A percentile compares a stretch with the other conserved stretches of the same genome.
phyloP scores from a whole-genome alignment of 2,329 filamentous ascomycete genomes.

The Dothideomycetes sp. region DNA sequence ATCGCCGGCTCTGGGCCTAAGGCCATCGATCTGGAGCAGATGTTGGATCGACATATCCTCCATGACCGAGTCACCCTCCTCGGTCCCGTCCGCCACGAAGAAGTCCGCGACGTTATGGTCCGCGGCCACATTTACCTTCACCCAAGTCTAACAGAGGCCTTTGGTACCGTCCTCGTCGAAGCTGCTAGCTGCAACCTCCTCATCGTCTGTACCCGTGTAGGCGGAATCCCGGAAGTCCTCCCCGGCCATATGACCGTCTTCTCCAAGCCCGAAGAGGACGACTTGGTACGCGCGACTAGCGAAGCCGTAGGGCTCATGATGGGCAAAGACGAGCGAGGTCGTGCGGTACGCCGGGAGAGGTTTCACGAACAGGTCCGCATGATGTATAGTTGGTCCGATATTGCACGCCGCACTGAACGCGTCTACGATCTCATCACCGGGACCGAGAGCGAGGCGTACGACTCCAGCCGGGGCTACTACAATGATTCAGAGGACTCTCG shows the following conservation, averaged over 20 bases:
- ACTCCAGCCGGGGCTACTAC: slow-evolving; percentile 58
- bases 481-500: slow-evolving; percentile 46
- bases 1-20: slow-evolving; percentile 94
- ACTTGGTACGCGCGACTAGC: slow-evolving; percentile 79
- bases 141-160: slow-evolving; percentile 89
- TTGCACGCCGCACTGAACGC: slow-evolving; percentile 83
- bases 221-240: slow-evolving; percentile 91
- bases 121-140: slow-evolving; percentile 94
- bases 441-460: slow-evolving; percentile 42
- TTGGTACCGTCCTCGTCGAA: slow-evolving; percentile 95
- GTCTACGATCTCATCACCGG: slow-evolving; percentile 92
- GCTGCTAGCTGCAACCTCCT: slow-evolving; percentile 92
- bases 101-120: slow-evolving; percentile 96
- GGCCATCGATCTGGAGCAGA: slow-evolving; percentile 94
- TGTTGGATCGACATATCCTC: slow-evolving; percentile 64
- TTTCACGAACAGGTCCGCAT: slow-evolving; percentile 96
- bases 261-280: slow-evolving; percentile 91
- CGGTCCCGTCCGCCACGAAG: slow-evolving; percentile 85
- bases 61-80: slow-evolving; percentile 91
- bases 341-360: slow-evolving; percentile 65
- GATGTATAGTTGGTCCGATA: slow-evolving; percentile 99
- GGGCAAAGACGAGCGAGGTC: slow-evolving; percentile 9
- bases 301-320: slow-evolving; percentile 72
- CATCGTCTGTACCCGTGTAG: slow-evolving; percentile 91
- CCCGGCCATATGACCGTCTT: slow-evolving; percentile 97